phyloP scores from a whole-genome alignment of 257 asterid species.

The Solanum dulcamara region DNA sequence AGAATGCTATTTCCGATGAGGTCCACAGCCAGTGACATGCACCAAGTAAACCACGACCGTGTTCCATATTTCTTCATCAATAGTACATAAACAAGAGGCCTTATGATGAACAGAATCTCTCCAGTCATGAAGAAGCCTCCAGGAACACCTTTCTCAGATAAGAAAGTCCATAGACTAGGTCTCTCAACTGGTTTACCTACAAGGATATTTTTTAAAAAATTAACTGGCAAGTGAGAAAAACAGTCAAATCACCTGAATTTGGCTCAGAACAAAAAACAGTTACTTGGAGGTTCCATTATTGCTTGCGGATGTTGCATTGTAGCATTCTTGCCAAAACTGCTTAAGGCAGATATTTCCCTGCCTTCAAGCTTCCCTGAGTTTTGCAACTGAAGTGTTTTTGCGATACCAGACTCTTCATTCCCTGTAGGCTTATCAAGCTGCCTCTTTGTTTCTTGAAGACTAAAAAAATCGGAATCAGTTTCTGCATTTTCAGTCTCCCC shows the following conservation, averaged over 20 bases:
- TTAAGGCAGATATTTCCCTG: conserved; percentile 81
- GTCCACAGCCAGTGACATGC: conserved; percentile 59
- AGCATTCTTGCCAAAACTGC: conserved; percentile 67
- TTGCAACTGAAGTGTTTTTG: conserved; percentile 23
- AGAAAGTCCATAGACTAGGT: conserved; percentile 42
- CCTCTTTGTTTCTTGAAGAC: conserved; percentile 15
- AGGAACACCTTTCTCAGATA: conserved; percentile 58
- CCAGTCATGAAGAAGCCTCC: conserved; percentile 70
- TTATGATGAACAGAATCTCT: conserved; percentile 67
- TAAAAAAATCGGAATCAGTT: conserved; percentile 17
- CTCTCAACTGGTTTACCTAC: conserved; percentile 11
- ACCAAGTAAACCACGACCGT: conserved; percentile 85
- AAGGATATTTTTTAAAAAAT: not conserved
- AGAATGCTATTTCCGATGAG: conserved; percentile 57
- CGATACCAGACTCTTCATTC: conserved; percentile 2
- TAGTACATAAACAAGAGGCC: conserved; percentile 79
- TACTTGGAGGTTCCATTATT: conserved; percentile 53
- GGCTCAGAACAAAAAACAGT: not conserved
- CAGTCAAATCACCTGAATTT: not conserved
- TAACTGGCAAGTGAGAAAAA: not conserved
- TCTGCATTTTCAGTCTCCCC: conserved; percentile 55
- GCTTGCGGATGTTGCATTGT: conserved; percentile 59
- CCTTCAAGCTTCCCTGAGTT: conserved; percentile 61
- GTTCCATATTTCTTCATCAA: conserved; percentile 62
- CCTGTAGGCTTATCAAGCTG: conserved; percentile 7